phyloP scores from a whole-genome alignment of 192 early-diverging fungal genomes.

The Fimicolochytrium jonesii region DNA sequence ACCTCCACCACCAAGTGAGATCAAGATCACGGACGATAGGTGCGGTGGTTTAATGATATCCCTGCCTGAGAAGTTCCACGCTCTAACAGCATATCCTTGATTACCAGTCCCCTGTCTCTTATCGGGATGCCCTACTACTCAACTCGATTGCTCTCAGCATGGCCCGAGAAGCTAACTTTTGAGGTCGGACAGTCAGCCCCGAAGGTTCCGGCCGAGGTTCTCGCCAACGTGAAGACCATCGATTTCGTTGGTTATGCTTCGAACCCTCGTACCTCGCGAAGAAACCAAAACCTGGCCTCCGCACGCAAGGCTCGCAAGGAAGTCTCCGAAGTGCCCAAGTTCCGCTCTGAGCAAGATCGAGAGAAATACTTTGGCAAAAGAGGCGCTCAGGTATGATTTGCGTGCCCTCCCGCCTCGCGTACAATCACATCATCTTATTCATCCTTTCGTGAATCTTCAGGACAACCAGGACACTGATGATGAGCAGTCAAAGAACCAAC shows the following conservation, averaged over 20 bases:
- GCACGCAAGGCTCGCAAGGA: constrained; percentile 37
- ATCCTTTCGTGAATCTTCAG: no score
- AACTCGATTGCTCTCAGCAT: constrained; percentile 73
- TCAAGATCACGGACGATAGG: constrained; percentile 53
- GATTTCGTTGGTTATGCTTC: constrained; percentile 94
- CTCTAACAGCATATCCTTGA: not conserved
- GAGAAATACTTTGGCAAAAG: constrained; percentile 54
- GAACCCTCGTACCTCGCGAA: constrained; percentile 67
- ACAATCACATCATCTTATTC: no score
- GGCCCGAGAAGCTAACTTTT: constrained; percentile 62
- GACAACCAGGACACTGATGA: no score
- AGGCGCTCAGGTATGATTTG: not conserved
- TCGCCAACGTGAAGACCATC: constrained; percentile 78
- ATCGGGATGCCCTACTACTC: constrained; percentile 78
- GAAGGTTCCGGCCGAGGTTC: constrained; percentile 69
- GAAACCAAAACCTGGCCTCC: constrained; percentile 60
- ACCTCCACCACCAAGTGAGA: constrained; percentile 34
- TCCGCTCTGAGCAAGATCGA: constrained; percentile 74
- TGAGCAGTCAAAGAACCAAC: no score
- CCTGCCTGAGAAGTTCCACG: no score
- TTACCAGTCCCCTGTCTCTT: constrained; percentile 58
- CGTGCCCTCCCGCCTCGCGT: not conserved
- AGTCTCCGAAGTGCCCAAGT: constrained; percentile 64
- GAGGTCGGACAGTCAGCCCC: constrained; percentile 71
- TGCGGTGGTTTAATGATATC: constrained; percentile 14